phyloP scores from a whole-genome alignment of 2,329 filamentous ascomycete species.

The Shiraia sp. region DNA sequence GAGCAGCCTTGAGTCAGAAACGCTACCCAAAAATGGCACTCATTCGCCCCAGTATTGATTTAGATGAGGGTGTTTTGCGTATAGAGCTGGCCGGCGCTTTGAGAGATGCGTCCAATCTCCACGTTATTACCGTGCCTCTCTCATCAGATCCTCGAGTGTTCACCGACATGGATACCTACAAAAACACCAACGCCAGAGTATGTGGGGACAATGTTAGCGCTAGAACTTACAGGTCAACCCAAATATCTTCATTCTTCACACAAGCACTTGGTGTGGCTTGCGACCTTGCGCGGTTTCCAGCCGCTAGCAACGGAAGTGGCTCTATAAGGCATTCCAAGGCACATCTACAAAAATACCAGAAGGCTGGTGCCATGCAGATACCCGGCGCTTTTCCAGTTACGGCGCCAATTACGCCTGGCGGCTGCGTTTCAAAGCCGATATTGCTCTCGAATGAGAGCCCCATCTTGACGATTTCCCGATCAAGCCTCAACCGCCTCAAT shows the following conservation, averaged over 20 bases:
- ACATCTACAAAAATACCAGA: slow-evolving; percentile 60
- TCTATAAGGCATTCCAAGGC: slow-evolving; percentile 72
- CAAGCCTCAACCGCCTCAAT: slow-evolving; percentile 80
- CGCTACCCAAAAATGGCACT: slow-evolving; percentile 85
- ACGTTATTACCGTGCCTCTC: slow-evolving; percentile 58
- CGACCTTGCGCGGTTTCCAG: slow-evolving; percentile 80
- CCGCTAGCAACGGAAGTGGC: slow-evolving; percentile 55
- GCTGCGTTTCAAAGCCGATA: slow-evolving; percentile 63
- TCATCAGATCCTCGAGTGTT: slow-evolving; percentile 68
- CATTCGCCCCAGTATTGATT: slow-evolving; percentile 74
- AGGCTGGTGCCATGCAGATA: slow-evolving; percentile 42
- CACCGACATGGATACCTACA: slow-evolving; percentile 43
- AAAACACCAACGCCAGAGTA: slow-evolving; percentile 65
- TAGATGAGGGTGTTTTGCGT: slow-evolving; percentile 66
- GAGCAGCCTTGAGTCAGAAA: slow-evolving; percentile 86
- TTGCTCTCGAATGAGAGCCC: slow-evolving; percentile 91
- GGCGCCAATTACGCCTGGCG: slow-evolving; percentile 51
- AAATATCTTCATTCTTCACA: slow-evolving; percentile 78
- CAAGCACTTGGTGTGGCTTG: slow-evolving; percentile 76
- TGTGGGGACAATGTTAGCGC: slow-evolving; percentile 80
- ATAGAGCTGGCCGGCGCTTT: slow-evolving; percentile 57
- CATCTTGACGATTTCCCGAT: slow-evolving; percentile 79
- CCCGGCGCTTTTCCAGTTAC: slow-evolving; percentile 59
- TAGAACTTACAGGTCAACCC: slow-evolving; percentile 67
- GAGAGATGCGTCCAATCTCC: slow-evolving; percentile 32